Percentiles rank a stretch among this genome's conserved stretches.
These are phyloP conservation scores for Syzygium malaccense DNA, from an alignment of 441 rosid genomes.

Conservation along the genomic window DNA sequence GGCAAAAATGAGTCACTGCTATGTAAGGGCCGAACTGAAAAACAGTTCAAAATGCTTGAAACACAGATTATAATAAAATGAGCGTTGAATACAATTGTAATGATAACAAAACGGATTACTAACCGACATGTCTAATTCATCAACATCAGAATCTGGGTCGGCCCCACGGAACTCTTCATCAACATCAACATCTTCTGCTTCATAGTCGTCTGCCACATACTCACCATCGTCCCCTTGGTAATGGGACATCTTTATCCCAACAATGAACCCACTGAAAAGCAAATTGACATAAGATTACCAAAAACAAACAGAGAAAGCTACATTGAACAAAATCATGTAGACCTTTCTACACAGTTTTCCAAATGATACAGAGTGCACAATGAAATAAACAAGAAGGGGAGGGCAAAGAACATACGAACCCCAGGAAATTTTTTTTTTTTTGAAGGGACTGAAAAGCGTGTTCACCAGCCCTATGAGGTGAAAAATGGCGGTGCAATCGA, in stretches of 20 bases:
- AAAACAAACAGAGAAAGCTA: background rate
- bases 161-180: constrained; percentile 45
- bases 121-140: constrained; percentile 50
- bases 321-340: background rate
- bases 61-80: background rate
- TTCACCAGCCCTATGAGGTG: background rate
- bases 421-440: too few relatives aligned
- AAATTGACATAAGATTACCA: background rate
- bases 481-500: background rate
- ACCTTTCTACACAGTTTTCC: background rate
- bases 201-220: constrained; percentile 52
- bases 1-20: background rate
- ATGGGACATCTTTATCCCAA: constrained; percentile 27
- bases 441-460: background rate
- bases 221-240: constrained; percentile 52
- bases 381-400: background rate
- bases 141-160: constrained; percentile 60
- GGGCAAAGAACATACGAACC: background rate
- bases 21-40: background rate
- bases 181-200: constrained; percentile 53
- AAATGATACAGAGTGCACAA: background rate
- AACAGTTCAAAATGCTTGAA: background rate
- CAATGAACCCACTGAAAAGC: background rate
- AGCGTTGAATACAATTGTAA: background rate
- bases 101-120: constrained; percentile 5